phyloP scores from a whole-genome alignment of 495 filamentous ascomycete genomes.

The Tuber umbilicatum region DNA sequence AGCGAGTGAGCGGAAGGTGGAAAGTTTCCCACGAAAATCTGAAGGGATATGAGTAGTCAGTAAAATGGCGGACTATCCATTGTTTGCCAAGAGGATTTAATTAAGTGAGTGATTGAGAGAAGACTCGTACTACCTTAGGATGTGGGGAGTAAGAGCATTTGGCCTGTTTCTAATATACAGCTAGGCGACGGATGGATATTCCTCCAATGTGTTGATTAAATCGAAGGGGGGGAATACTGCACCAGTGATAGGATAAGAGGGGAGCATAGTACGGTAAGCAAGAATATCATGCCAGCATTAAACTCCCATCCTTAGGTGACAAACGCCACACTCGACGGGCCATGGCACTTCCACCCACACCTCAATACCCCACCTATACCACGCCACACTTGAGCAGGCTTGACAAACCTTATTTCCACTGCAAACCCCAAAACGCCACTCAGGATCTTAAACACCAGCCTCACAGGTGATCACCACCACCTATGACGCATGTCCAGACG shows the following conservation, averaged over 20 bases:
- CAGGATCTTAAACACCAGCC: neutral
- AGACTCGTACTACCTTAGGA: neutral
- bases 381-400: neutral
- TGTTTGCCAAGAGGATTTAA: neutral
- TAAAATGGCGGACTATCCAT: neutral
- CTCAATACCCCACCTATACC: no score
- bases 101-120: no score
- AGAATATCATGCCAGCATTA: no score
- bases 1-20: neutral
- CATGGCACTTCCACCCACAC: neutral
- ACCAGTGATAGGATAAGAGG: no score
- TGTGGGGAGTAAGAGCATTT: neutral
- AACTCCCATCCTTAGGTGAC: neutral
- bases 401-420: slow-evolving; percentile 1
- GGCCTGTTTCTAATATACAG: neutral
- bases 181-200: neutral
- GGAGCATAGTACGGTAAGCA: no score
- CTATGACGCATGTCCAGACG: neutral
- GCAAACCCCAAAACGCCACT: neutral
- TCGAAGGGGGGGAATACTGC: no score
- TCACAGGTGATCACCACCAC: neutral
- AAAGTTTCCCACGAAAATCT: neutral
- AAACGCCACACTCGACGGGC: neutral
- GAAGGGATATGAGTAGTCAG: neutral
- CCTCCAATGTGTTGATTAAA: neutral